A percentile compares a stretch with the other conserved stretches of the same genome.
Conservation (phyloP, 345 rosid species). For the Clausena lansium region DNA sequence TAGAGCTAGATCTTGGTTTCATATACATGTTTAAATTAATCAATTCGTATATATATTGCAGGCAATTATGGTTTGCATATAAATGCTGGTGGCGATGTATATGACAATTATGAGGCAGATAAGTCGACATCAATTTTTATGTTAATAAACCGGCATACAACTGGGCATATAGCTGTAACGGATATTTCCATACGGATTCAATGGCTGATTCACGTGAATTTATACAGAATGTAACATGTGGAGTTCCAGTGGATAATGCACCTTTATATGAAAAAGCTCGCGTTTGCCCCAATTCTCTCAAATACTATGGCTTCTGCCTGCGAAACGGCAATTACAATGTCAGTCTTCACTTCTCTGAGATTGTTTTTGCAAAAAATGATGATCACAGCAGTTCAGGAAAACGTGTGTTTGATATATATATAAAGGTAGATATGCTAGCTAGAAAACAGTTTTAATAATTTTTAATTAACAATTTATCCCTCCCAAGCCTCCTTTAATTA, state of each 20-base stretch:
- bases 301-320: constrained; percentile 26
- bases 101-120: constrained; percentile 27
- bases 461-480: too few species aligned
- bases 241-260: background rate
- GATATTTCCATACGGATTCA: background rate
- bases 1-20: too few species aligned
- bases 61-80: constrained; percentile 15
- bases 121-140: background rate
- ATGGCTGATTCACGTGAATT: background rate
- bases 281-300: constrained; percentile 23
- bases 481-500: too few species aligned
- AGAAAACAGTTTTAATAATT: too few species aligned
- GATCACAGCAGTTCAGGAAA: constrained; percentile 12
- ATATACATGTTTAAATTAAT: background rate
- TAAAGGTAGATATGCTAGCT: constrained; percentile 15
- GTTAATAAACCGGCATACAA: background rate
- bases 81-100: constrained; percentile 28
- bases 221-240: constrained; percentile 5
- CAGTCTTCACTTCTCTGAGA: constrained; percentile 23
- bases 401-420: constrained; percentile 26
- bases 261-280: constrained; percentile 16
- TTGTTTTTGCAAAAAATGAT: constrained; percentile 1
- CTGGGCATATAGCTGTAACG: constrained; percentile 29
- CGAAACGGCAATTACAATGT: constrained; percentile 20
- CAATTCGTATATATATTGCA: background rate